Evolutionary conservation across 202 grass and related monocot species (phyloP), one percentile per base, ranked within the genome.

Genomic region (Tripidium arundinaceum): DNA sequence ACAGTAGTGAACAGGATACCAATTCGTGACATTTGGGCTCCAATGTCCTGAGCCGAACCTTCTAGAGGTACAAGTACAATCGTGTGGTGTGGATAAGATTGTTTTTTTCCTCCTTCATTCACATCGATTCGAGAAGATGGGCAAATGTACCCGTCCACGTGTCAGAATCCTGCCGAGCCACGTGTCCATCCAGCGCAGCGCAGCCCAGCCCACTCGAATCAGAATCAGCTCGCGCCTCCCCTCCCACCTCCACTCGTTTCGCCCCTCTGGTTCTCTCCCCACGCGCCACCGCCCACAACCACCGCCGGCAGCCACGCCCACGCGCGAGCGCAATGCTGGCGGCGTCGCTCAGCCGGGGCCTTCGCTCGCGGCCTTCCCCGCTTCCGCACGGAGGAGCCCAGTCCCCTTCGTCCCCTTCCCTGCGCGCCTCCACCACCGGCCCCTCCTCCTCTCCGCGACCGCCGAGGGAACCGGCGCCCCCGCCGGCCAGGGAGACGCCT

Each of bases 211-310:
- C 76, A 54, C 45, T 50, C 25, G 70, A 65, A 19, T 8, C 68
- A 25, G 50, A 54, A 24, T 28, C 81, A 33, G 19, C 43, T 31
- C 65, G 67, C 66, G 65, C 54, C 25, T 58, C 60, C 3, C 6
- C 1, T 21, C 27, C 69, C 86, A 62, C 79, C 67, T 75, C 82
- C 86, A 76, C 83, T 80, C 91, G 49, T 85, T 85, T 33, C 19
- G 7, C 50, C 10, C 50, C 50, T 55, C 50, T 55, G 50, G 3
- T 21, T 55, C 50, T 22, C 62, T 34, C 41, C 54, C 57, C 4
- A 0, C 63, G 15, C 36, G 27, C 14, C 81, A 29, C 22, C 49
- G 16, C 25, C 25, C 59, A 65, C 38, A 58, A 12, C 9, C 70
- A 21, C 11, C 65, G 22, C 36, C 77, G 55, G 60, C 75, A 62